Conservation (phyloP, 306 rosid species). For the Cucurbita maxima region DNA sequence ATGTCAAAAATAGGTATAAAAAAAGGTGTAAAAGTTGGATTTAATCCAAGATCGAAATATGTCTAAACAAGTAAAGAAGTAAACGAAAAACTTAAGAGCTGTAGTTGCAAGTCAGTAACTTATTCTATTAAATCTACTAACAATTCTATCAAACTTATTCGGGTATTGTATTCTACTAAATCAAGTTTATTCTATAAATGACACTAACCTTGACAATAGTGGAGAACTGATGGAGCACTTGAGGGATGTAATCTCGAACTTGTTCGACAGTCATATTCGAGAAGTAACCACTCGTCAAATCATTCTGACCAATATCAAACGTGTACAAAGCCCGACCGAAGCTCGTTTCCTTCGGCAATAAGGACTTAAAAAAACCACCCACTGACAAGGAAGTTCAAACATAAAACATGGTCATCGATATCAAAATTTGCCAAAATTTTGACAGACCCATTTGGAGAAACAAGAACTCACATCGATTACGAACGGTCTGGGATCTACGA, state of each 20-base stretch:
- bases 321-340: conserved; percentile 25
- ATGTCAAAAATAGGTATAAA: too few relatives aligned
- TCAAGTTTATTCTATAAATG: too few relatives aligned
- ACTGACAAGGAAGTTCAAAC: neutral
- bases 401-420: neutral
- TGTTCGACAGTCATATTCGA: conserved; percentile 23
- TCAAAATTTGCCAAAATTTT: too few relatives aligned
- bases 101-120: too few relatives aligned
- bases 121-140: too few relatives aligned
- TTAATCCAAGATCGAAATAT: too few relatives aligned
- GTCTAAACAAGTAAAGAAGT: too few relatives aligned
- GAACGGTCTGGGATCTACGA: conserved; percentile 24
- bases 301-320: conserved; percentile 42
- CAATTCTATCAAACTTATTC: too few relatives aligned
- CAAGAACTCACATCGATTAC: conserved; percentile 17
- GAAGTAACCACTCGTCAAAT: conserved; percentile 31
- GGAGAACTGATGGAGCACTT: conserved; percentile 32
- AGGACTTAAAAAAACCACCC: conserved; percentile 20
- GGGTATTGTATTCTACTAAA: too few relatives aligned
- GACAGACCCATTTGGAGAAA: neutral
- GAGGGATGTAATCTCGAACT: conserved; percentile 31
- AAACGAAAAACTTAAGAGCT: too few relatives aligned
- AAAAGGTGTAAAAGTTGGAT: too few relatives aligned
- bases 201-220: conserved; percentile 20
- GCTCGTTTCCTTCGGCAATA: conserved; percentile 18